Conservation (phyloP, 169 alveolate genomes). For the Cryptosporidium ubiquitum region DNA sequence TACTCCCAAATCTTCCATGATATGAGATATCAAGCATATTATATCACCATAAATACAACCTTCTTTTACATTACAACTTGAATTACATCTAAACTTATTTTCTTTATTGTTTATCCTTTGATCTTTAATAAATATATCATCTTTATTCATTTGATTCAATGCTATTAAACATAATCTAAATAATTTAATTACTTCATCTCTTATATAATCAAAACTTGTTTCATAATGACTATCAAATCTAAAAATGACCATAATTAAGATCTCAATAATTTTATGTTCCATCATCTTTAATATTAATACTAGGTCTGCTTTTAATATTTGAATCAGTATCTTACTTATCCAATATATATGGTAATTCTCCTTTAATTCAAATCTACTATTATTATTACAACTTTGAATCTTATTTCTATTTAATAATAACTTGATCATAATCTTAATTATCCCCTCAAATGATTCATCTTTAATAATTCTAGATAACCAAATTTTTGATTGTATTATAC, state of each 20-base stretch:
- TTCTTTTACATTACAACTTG: conserved; percentile 26
- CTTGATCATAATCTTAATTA: neutral
- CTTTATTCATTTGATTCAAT: conserved; percentile 8
- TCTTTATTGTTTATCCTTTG: neutral
- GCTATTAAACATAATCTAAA: neutral
- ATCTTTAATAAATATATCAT: neutral
- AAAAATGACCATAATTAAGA: conserved; percentile 1
- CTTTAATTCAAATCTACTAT: neutral
- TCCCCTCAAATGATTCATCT: neutral
- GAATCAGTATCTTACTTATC: conserved; percentile 25
- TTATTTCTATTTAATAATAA: conserved; percentile 5
- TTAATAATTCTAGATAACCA: conserved; percentile 39
- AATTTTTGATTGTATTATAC: conserved; percentile 22
- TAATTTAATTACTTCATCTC: conserved; percentile 10
- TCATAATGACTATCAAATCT: conserved; percentile 10
- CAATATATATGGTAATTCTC: conserved; percentile 45
- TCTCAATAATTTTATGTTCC: conserved; percentile 23
- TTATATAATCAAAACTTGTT: neutral
- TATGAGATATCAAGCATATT: conserved; percentile 5
- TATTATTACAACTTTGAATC: neutral
- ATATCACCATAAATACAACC: conserved; percentile 53
- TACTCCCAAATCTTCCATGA: neutral
- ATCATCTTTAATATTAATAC: conserved; percentile 1
- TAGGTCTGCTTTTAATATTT: neutral
- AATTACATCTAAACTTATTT: neutral